These are phyloP conservation scores for Bertia moriformis DNA, from an alignment of 2,329 filamentous ascomycete genomes.

Conservation along the genomic window DNA sequence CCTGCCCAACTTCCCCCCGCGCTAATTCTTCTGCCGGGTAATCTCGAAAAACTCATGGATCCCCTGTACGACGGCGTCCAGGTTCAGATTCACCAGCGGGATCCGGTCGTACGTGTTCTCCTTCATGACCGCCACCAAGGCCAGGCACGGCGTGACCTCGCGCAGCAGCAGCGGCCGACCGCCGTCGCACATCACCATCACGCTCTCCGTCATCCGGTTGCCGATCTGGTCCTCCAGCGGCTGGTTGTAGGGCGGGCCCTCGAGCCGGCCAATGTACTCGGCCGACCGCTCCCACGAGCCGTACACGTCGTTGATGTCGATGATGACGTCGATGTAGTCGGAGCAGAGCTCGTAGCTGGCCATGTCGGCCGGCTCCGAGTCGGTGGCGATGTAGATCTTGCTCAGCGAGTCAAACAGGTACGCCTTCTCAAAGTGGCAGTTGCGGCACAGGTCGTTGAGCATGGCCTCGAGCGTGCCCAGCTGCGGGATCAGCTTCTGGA, in stretches of 20 bases:
- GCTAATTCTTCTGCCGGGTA: conserved; percentile 34
- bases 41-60: conserved; percentile 67
- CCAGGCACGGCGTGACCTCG: conserved; percentile 61
- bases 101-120: conserved; percentile 74
- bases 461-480: conserved; percentile 84
- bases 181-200: conserved; percentile 50
- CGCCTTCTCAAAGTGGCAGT: conserved; percentile 90
- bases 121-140: conserved; percentile 74
- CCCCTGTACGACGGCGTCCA: conserved; percentile 67
- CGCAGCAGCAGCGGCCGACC: conserved; percentile 52
- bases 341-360: conserved; percentile 95
- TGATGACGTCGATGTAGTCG: conserved; percentile 95
- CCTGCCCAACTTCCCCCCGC: no score
- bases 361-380: conserved; percentile 84
- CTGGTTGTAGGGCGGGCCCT: conserved; percentile 45
- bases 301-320: conserved; percentile 92
- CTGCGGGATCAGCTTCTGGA: conserved; percentile 91
- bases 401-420: conserved; percentile 95
- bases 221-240: conserved; percentile 52
- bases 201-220: conserved; percentile 52
- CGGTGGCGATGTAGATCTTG: conserved; percentile 97
- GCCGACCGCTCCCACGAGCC: conserved; percentile 54
- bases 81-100: conserved; percentile 74
- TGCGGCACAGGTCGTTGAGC: conserved; percentile 83
- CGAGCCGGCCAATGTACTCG: conserved; percentile 36